Evolutionary conservation across 2,329 filamentous ascomycete genomes (phyloP).

Genomic region (Malbranchea cinnamomea): DNA sequence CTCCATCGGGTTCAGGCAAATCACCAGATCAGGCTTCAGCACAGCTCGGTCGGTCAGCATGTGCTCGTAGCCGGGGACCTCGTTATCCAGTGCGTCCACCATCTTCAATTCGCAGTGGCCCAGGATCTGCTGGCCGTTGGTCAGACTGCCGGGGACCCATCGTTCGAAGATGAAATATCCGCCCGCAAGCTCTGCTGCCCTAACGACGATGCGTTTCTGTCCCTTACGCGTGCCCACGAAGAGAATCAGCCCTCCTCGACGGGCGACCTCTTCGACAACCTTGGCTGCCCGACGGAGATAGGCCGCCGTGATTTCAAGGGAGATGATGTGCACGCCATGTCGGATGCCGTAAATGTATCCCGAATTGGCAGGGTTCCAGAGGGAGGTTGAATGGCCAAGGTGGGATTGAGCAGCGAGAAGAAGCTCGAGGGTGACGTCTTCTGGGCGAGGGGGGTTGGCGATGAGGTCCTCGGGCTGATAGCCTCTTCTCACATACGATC

Average conservation of each 20-base stretch:
- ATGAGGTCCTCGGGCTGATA: constrained; percentile 30
- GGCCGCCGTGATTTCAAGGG: constrained; percentile 73
- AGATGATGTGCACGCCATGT: constrained; percentile 83
- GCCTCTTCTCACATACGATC: constrained; percentile 14
- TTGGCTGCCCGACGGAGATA: constrained; percentile 87
- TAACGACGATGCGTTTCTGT: constrained; percentile 66
- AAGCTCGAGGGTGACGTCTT: constrained; percentile 78
- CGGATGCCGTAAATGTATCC: constrained; percentile 87
- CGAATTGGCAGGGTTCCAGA: constrained; percentile 91
- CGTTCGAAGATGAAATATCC: constrained; percentile 83
- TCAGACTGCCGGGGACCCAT: constrained; percentile 85
- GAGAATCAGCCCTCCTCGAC: constrained; percentile 67
- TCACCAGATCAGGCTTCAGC: constrained; percentile 74
- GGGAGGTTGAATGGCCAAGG: constrained; percentile 75
- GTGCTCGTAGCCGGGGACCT: constrained; percentile 47
- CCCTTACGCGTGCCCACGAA: constrained; percentile 80
- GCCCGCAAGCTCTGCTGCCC: constrained; percentile 60
- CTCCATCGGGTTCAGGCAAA: constrained; percentile 84
- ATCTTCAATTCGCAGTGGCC: constrained; percentile 53
- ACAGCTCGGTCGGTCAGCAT: constrained; percentile 48
- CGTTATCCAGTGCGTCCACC: constrained; percentile 58
- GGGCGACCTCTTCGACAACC: constrained; percentile 74
- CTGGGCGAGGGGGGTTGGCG: constrained; percentile 55
- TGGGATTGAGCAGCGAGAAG: constrained; percentile 77
- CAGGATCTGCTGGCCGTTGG: constrained; percentile 86